Evolutionary conservation across 345 rosid species (phyloP).

Genomic region (Gynandropsis gynandra): DNA sequence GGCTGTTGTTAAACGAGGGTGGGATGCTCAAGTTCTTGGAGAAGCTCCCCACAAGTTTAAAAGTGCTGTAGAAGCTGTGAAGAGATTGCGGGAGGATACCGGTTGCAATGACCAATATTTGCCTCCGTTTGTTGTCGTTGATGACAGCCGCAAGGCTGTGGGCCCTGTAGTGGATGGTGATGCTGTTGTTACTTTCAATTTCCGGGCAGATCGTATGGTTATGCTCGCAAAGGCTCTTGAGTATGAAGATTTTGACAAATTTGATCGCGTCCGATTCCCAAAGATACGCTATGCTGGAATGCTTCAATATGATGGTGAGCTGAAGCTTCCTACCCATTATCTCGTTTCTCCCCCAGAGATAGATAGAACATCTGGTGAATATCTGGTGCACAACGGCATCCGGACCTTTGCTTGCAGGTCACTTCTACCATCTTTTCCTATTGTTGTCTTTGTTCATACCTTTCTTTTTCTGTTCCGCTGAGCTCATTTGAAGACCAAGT

Average conservation of each 20-base stretch:
- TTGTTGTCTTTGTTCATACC: not conserved
- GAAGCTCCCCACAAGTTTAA: no score
- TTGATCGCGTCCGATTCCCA: slow-evolving; percentile 83
- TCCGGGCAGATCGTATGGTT: no score
- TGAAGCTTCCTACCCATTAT: slow-evolving; percentile 71
- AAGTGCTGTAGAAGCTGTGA: slow-evolving; percentile 78
- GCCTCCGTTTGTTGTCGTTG: slow-evolving; percentile 87
- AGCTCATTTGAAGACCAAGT: not conserved
- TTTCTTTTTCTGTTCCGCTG: not conserved
- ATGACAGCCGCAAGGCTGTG: slow-evolving; percentile 64
- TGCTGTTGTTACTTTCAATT: slow-evolving; percentile 90
- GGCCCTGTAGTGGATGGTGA: slow-evolving; percentile 94
- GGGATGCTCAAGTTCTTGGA: slow-evolving; percentile 99
- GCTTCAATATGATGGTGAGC: slow-evolving; percentile 95
- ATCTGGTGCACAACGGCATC: slow-evolving; percentile 71
- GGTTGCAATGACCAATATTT: slow-evolving; percentile 81
- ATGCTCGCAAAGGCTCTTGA: slow-evolving; percentile 96
- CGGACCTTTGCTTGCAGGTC: slow-evolving; percentile 98
- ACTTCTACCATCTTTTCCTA: not conserved
- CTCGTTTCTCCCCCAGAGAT: slow-evolving; percentile 98
- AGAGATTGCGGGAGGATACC: slow-evolving; percentile 57
- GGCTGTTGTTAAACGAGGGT: slow-evolving; percentile 86
- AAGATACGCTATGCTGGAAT: slow-evolving; percentile 86
- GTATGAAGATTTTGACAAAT: slow-evolving; percentile 74
- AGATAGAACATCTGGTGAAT: slow-evolving; percentile 95